phyloP scores from a whole-genome alignment of 345 rosid species.

The Salix udensis region DNA sequence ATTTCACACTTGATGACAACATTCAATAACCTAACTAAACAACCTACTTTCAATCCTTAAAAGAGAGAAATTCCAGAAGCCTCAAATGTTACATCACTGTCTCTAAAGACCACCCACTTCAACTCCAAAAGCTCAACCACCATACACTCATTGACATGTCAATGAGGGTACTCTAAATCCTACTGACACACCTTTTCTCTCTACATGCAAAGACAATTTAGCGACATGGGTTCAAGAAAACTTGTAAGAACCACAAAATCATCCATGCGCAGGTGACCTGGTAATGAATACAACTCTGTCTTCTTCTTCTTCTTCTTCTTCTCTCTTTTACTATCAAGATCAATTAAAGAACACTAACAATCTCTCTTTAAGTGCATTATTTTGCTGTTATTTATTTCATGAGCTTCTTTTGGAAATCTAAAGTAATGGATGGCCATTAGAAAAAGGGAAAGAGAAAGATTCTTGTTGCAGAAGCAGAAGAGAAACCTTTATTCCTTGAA shows the following conservation, averaged over 20 bases:
- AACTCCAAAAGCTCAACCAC: slow-evolving; percentile 11
- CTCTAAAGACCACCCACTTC: not conserved
- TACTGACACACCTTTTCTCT: slow-evolving; percentile 16
- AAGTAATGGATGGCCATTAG: slow-evolving; percentile 1
- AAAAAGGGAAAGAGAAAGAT: slow-evolving; percentile 16
- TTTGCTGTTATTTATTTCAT: not conserved
- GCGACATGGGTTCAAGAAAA: slow-evolving; percentile 30
- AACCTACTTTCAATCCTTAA: slow-evolving; percentile 8
- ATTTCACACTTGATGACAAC: slow-evolving; percentile 13
- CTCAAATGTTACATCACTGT: not conserved
- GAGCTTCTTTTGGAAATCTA: slow-evolving; percentile 12
- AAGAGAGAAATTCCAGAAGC: not conserved
- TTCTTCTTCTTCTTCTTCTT: not conserved
- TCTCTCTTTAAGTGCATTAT: not conserved
- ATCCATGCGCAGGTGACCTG: slow-evolving; percentile 16
- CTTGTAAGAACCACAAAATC: slow-evolving; percentile 9
- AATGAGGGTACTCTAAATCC: slow-evolving; percentile 14
- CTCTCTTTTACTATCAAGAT: not conserved
- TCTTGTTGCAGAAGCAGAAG: slow-evolving; percentile 19
- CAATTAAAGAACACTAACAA: not conserved
- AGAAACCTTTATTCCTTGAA: slow-evolving; percentile 34
- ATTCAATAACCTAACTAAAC: slow-evolving; percentile 11
- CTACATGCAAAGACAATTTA: slow-evolving; percentile 27
- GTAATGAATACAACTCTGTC: slow-evolving; percentile 19
- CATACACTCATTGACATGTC: slow-evolving; percentile 6